Percentiles rank a stretch among this genome's conserved stretches.
Evolutionary conservation across 2,329 filamentous ascomycete genomes (phyloP).

Genomic region (Scortechinia acanthostroma): DNA sequence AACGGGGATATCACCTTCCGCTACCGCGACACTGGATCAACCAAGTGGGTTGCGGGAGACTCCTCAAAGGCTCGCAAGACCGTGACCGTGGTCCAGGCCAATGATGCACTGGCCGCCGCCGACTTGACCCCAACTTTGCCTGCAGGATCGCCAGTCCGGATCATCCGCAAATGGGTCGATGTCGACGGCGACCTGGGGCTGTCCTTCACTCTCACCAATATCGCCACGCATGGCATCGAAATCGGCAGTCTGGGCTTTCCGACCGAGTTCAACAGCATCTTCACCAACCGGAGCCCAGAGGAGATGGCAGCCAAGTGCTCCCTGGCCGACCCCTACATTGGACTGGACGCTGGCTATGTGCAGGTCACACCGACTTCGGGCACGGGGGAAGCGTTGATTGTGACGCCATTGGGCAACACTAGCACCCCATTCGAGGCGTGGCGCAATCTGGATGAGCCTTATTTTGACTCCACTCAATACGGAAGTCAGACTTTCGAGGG

Average conservation of each 20-base stretch:
- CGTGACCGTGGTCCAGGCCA: slow-evolving; percentile 17
- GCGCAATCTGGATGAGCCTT: slow-evolving; percentile 37
- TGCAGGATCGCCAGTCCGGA: slow-evolving; percentile 24
- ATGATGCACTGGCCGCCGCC: slow-evolving; percentile 25
- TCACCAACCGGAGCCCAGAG: slow-evolving; percentile 36
- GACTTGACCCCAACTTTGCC: slow-evolving; percentile 31
- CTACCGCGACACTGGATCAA: slow-evolving; percentile 24
- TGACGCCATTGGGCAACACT: slow-evolving; percentile 38
- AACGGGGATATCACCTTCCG: too few species aligned
- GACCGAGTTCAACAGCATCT: slow-evolving; percentile 56
- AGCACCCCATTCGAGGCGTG: slow-evolving; percentile 43
- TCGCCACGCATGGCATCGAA: slow-evolving; percentile 29
- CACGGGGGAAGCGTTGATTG: slow-evolving; percentile 40
- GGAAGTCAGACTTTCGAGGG: slow-evolving; percentile 49
- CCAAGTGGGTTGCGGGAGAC: slow-evolving; percentile 35
- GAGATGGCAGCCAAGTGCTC: slow-evolving; percentile 42
- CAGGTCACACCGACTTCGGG: slow-evolving; percentile 42
- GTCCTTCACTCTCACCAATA: slow-evolving; percentile 40
- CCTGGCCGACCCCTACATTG: slow-evolving; percentile 51
- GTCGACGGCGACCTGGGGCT: slow-evolving; percentile 38
- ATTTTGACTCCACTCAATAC: slow-evolving; percentile 29
- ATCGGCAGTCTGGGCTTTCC: slow-evolving; percentile 50
- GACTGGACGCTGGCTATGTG: slow-evolving; percentile 47
- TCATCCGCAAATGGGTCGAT: slow-evolving; percentile 43
- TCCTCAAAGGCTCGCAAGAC: slow-evolving; percentile 30